Evolutionary conservation across 768 basidiomycete species (phyloP), one percentile per base, ranked within the genome.

Genomic region (Chlorophyllum brunneum): DNA sequence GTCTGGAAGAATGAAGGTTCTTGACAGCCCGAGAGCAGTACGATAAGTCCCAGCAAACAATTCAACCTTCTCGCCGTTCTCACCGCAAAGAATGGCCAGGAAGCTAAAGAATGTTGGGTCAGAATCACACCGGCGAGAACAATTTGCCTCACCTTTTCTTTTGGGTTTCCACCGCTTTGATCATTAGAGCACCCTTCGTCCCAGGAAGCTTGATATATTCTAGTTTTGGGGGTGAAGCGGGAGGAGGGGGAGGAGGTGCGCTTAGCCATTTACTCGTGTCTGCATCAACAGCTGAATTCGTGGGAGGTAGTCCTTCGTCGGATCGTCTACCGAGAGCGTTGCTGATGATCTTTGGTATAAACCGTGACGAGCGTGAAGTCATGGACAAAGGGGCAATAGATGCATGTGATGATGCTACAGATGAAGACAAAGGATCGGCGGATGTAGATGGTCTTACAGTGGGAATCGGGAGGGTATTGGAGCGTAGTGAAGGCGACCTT

Each of bases 161-260:
- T 51, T 79, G 80, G 4, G 92, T 95, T 68, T 95, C 93, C 2
- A 92, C 89, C 1, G 92, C 84, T 60, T 92, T 92, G 43, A 95
- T 79, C 63, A 90, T 70, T 15, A 93, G 62, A 7, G 92, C 83
- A 47, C 88, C 87, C 64, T 92, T 94, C 3, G 92, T 95, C 22
- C 92, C 88, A 2, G 93, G 92, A 8, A 95, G 77, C 68, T 95
- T 95, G 52, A 94, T 87, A 61, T 92, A 94, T 66, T 95, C 92
- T 33, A 95, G 68, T 65, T 93, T 92, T 1, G 90, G 88, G 8
- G 90, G 85, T 18, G 88, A 84, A 1, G 59, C 56, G 26, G 65
- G 66, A 22, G 43, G 51, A 22, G 41, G 30, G 29, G 34, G 51
- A 7, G 43, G 43, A 36, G 50, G 42, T n/a, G 26, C 36, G 26